Evolutionary conservation across 2,329 filamentous ascomycete species (phyloP), one percentile per base, ranked within the genome.

Genomic region (Clonostachys rhizophaga): DNA sequence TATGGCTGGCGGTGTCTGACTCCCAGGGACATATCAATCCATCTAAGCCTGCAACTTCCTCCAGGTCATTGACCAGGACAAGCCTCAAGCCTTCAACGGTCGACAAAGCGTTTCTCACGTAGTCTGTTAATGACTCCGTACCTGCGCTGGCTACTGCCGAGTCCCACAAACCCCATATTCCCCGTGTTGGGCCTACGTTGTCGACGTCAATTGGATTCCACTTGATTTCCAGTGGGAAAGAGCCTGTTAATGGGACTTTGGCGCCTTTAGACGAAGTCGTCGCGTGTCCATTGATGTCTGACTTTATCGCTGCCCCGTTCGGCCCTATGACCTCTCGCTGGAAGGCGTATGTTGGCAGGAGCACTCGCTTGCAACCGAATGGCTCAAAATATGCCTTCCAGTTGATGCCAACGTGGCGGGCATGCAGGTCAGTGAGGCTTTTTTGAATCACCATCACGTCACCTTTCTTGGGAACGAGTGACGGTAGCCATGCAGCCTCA

Each of bases 281-380:
- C 8, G 24, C 24, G 24, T 30, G 24, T 10, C 24, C 24, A 30
- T 30, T 30, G 24, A 30, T 3, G 8, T 44, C 30, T 10, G 16
- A 3, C 33, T 18, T 34, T 37, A 17, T 33, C 9, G 34, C 12
- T 34, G 5, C 24, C 40, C 9, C 8, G 20, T 45, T 16, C 33
- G 5, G 42, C 30, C 20, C 34, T 13, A 39, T 13, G 35, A 45
- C 44, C 20, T 47, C 44, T 6, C 58, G 53, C 37, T 62, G 59
- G 47, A 65, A 65, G 17, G 59, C 56, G 43, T 65, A 64, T 2
- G 60, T 61, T 12, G 62, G 60, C 34, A 64, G 49, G 33, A 53
- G 41, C n/a, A 64, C 54, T 5, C 58, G 52, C 17, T 49, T 49
- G 43, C 54, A 61, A 43, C 46, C 50, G 47, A 58, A 58, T 5